Evolutionary conservation across 805 yeast species (phyloP), one percentile per base, ranked within the genome.

Genomic region (Kazachstania martiniae): DNA sequence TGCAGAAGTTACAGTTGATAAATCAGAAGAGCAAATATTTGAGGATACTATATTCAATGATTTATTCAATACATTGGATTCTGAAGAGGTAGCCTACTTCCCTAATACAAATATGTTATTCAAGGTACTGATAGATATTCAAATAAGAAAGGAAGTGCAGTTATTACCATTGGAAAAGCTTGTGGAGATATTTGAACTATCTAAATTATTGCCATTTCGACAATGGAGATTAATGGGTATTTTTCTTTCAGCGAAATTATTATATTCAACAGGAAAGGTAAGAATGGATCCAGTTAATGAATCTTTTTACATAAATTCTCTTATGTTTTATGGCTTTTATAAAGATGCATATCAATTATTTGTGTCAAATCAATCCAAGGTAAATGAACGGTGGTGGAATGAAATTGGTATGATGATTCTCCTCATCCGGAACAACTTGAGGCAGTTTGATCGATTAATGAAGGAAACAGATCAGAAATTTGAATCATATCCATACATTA

Each of bases 241-340:
- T 31, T 56, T 53, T 35, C 36, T 56, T 15, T 41, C 69, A 3
- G 75, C 73, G 3, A 58, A 58, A 22, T 38, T 70, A 38, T 44
- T 72, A 16, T 71, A 70, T 36, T 35, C 53, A 1, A 37, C 58
- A 4, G 57, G 60, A 3, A 64, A 58, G n/a, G 58, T 63, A 18
- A 55, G 68, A 31, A 58, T 69, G 38, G 77, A 72, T 46, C 66
- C 68, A 1, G 56, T 69, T 13, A 70, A 68, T 42, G 77, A 70
- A 44, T 61, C 65, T 2, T 60, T 67, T 25, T 71, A 63, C 41
- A 65, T 72, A 14, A 68, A 65, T 34, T 42, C 72, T 1, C 50
- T 72, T 26, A 45, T 64, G 13, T 45, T 50, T 5, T 54, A 49
- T 39, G 53, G 55, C 2, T 40, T 60, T 3, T 49, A 44, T 33